Evolutionary conservation across 306 rosid species (phyloP).

Genomic region (Casuarina glauca): DNA sequence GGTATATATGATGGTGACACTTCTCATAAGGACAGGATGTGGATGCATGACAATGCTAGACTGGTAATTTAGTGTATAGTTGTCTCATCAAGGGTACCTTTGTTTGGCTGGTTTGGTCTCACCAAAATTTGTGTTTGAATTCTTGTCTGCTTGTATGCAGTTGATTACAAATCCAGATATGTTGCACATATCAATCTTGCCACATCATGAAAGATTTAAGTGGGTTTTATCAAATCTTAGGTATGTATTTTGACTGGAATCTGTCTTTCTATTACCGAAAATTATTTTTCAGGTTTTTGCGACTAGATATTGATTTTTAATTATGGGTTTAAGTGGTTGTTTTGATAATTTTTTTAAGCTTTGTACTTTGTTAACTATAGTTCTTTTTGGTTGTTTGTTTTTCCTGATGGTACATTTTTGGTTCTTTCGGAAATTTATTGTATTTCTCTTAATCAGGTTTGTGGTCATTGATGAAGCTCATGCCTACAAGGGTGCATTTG

Average conservation of each 20-base stretch:
- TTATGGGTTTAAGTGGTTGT: slow-evolving; percentile 12
- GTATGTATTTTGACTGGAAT: slow-evolving; percentile 38
- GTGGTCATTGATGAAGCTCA: slow-evolving; percentile 91
- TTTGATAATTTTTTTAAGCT: slow-evolving; percentile 20
- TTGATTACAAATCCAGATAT: slow-evolving; percentile 97
- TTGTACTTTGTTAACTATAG: background rate
- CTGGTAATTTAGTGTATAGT: slow-evolving; percentile 56
- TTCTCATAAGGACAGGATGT: slow-evolving; percentile 56
- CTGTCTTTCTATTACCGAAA: slow-evolving; percentile 9
- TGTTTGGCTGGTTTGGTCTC: slow-evolving; percentile 30
- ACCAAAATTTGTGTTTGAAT: slow-evolving; percentile 17
- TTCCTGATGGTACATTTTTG: background rate
- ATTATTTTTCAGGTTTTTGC: background rate
- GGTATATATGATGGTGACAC: slow-evolving; percentile 97
- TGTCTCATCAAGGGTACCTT: slow-evolving; percentile 9
- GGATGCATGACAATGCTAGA: slow-evolving; percentile 75
- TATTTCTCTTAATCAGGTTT: slow-evolving; percentile 54
- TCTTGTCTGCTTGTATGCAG: slow-evolving; percentile 47
- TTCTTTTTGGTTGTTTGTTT: background rate
- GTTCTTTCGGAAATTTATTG: slow-evolving; percentile 7
- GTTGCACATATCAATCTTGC: slow-evolving; percentile 89
- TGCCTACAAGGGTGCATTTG: slow-evolving; percentile 92
- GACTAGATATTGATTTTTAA: slow-evolving; percentile 4
- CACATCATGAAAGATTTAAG: slow-evolving; percentile 66
- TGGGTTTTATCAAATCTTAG: slow-evolving; percentile 84